Conservation (phyloP, 768 basidiomycete species). For the Leccinum truebloodii region DNA sequence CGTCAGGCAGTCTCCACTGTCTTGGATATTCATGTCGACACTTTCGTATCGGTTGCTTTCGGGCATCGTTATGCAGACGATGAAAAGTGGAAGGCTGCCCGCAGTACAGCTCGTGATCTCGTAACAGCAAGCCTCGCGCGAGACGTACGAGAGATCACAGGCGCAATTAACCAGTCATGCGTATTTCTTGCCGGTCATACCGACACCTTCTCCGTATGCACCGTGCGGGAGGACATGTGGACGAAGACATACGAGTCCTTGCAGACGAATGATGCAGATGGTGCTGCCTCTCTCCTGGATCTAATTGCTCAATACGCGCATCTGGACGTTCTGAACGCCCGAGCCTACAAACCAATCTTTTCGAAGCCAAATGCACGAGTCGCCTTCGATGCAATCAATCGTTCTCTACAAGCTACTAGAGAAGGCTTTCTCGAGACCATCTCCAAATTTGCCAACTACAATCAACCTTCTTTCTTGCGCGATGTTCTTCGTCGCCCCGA, state of each 20-base stretch:
- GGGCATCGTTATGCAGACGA: constrained; percentile 38
- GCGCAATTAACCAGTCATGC: constrained; percentile 36
- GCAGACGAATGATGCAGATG: constrained; percentile 57
- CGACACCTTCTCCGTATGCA: constrained; percentile 36
- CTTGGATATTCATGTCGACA: constrained; percentile 52
- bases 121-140: constrained; percentile 33
- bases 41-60: constrained; percentile 50
- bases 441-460: constrained; percentile 65
- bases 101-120: constrained; percentile 45
- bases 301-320: constrained; percentile 63
- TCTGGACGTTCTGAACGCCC: constrained; percentile 58
- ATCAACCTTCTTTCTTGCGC: constrained; percentile 49
- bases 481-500: constrained; percentile 56
- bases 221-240: constrained; percentile 68
- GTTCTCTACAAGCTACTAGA: constrained; percentile 55
- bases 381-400: constrained; percentile 60
- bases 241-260: constrained; percentile 59
- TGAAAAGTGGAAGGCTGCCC: constrained; percentile 43
- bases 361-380: constrained; percentile 31
- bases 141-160: constrained; percentile 37
- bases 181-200: constrained; percentile 32
- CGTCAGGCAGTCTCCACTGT: constrained; percentile 36
- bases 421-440: constrained; percentile 63
- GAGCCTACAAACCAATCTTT: constrained; percentile 47
- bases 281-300: constrained; percentile 56